Evolutionary conservation across 805 yeast species (phyloP).

Genomic region (Candida ipomoeae): DNA sequence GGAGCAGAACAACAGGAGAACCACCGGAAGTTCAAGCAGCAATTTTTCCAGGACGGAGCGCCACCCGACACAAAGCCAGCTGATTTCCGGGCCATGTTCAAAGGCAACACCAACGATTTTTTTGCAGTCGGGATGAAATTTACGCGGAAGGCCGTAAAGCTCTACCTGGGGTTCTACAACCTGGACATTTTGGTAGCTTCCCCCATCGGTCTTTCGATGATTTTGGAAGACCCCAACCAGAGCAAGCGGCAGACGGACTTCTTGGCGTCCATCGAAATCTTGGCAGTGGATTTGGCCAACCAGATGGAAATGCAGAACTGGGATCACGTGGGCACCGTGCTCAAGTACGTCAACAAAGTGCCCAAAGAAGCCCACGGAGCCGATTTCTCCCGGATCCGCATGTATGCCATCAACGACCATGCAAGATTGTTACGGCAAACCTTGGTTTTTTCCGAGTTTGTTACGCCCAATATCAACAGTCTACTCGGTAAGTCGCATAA

Average conservation of each 20-base stretch:
- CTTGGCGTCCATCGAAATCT: slow-evolving; percentile 80
- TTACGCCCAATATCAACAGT: slow-evolving; percentile 78
- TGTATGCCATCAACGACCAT: slow-evolving; percentile 89
- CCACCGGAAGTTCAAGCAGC: slow-evolving; percentile 65
- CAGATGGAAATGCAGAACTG: slow-evolving; percentile 90
- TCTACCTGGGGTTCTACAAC: slow-evolving; percentile 77
- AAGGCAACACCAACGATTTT: slow-evolving; percentile 88
- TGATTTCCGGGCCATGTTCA: slow-evolving; percentile 74
- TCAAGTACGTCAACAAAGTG: slow-evolving; percentile 65
- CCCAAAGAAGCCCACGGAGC: slow-evolving; percentile 77
- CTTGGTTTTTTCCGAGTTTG: slow-evolving; percentile 66
- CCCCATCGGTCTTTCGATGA: slow-evolving; percentile 77
- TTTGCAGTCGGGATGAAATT: slow-evolving; percentile 88
- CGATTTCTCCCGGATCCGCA: slow-evolving; percentile 86
- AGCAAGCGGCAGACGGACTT: slow-evolving; percentile 71
- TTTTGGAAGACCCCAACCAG: slow-evolving; percentile 59
- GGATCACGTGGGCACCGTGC: slow-evolving; percentile 68
- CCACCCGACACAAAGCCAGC: slow-evolving; percentile 63
- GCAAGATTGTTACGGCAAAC: slow-evolving; percentile 72
- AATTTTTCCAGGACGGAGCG: slow-evolving; percentile 55
- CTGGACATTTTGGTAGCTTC: slow-evolving; percentile 88
- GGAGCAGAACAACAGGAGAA: slow-evolving; percentile 78
- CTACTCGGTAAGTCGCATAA: slow-evolving; percentile 48
- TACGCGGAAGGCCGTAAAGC: slow-evolving; percentile 80
- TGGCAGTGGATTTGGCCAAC: slow-evolving; percentile 78